These are phyloP conservation scores for Gyromitra esculenta DNA, from an alignment of 2,329 filamentous ascomycete genomes.

Conservation along the genomic window DNA sequence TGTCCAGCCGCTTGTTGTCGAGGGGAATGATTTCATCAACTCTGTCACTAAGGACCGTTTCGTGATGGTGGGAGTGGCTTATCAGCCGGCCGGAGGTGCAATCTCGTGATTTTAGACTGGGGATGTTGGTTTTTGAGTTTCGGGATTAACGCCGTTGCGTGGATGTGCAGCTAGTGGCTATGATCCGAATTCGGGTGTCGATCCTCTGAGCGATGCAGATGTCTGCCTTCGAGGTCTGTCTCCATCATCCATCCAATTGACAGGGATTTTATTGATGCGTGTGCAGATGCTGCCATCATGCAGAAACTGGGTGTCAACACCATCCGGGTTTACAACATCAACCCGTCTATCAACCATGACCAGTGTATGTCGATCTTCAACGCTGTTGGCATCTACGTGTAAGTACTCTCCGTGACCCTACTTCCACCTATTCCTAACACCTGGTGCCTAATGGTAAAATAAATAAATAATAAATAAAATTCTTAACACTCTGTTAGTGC, in stretches of 20 bases:
- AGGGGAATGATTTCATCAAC: conserved; percentile 71
- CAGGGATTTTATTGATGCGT: conserved; percentile 14
- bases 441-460: neutral
- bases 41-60: conserved; percentile 69
- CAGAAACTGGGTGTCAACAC: conserved; percentile 84
- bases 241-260: conserved; percentile 66
- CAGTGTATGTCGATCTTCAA: conserved; percentile 85
- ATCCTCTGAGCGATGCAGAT: conserved; percentile 70
- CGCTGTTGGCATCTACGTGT: conserved; percentile 90
- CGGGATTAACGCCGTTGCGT: neutral
- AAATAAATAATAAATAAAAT: no score
- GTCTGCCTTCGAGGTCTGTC: conserved; percentile 72
- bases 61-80: conserved; percentile 73
- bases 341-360: conserved; percentile 81
- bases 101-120: conserved; percentile 62
- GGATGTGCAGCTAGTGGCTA: conserved; percentile 48
- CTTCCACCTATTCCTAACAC: conserved; percentile 24
- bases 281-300: conserved; percentile 61
- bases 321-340: conserved; percentile 93
- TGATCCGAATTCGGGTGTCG: conserved; percentile 65
- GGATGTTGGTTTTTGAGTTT: conserved; percentile 38
- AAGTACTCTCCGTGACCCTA: conserved; percentile 68
- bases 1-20: conserved; percentile 68
- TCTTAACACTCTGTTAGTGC: conserved; percentile 32
- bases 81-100: conserved; percentile 73